Evolutionary conservation across 2,329 filamentous ascomycete species (phyloP), one percentile per base, ranked within the genome.

Genomic region (Pseudogymnoascus sp.): DNA sequence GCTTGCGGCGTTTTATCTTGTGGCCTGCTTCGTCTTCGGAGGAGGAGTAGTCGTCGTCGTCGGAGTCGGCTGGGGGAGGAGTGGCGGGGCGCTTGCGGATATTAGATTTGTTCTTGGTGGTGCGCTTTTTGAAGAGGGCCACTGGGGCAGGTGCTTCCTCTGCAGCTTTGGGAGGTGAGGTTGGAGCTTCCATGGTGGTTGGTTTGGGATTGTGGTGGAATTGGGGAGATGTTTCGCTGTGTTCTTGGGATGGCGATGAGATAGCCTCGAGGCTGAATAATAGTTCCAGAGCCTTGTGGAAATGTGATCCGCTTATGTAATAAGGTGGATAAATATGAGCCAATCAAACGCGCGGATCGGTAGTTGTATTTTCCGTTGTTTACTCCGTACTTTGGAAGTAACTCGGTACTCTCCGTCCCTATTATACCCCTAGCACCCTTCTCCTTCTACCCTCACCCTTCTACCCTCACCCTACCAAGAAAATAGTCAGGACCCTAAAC

Each of bases 41-140:
- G 38, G 85, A 89, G 72, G 84, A 88, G 72, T 82, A 84, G 67
- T 78, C 79, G 69, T 83, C 82, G 68, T 78, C 80, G 66, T 82
- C 81, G 64, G 83, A 84, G 66, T 82, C 80, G 63, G 83, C 84
- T 11, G 88, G 86, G 5, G 91, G 89, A 61, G 91, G 91, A 38
- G 91, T 90, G 28, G 88, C 85, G 19, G 89, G 84, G 67, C 90
- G 86, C 79, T 96, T 96, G 71, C 92, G 86, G 62, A 92, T 79
- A 71, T 87, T 92, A 59, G 86, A 82, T 72, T 90, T 92, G 65
- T 82, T 83, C 73, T 92, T 95, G 70, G 83, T 83, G 67, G 85
- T 82, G 73, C 92, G 85, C 75, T 94, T 96, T 75, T 96, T 97
- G 83, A 97, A 97, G 60, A 90, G 75, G 12, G 88, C 83, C 11